Evolutionary conservation across 2,329 filamentous ascomycete species (phyloP), one percentile per base, ranked within the genome.

Genomic region (Epichloe brachyelytri): DNA sequence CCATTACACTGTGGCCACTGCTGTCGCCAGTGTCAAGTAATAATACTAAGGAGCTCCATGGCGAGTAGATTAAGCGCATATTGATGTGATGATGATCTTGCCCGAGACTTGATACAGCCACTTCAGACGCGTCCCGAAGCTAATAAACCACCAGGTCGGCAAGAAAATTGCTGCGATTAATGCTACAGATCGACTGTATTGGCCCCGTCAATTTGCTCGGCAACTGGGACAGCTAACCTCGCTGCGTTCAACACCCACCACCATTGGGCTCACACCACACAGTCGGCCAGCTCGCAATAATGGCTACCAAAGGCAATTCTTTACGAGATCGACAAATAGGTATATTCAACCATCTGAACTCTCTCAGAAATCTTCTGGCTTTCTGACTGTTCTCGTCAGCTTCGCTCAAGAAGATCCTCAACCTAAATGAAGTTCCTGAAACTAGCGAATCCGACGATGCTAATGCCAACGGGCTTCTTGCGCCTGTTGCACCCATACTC

Each of bases 391-490:
- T 11, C 11, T 46, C 57, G 14, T 39, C 57, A 95, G 90, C 85
- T 47, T 91, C 91, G 17, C 88, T 98, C 62, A 89, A 95, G 73
- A 91, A 88, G 70, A 89, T 98, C 62, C 80, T 98, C 58, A 97
- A 96, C 67, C 75, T 98, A 58, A 98, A 98, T 70, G 84, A 93
- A 62, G 77, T 80, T 70, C 55, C 77, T 71, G 63, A 79, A 58
- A 65, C 77, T 53, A 76, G 77, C 58, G 75, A 79, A 51, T 71
- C 77, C 47, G 78, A 86, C 53, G 85, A 89, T 52, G 66, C 76
- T 12, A 71, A 78, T 44, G 73, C 78, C 51, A 83, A 83, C 62
- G 83, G 82, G 48, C 68, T 84, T 10, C 71, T 84, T 51, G 76
- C 83, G 50, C 79, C 85, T 20, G 78, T 83, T 38, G 83, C 83